These are phyloP conservation scores for Coemansia sp. DNA, from an alignment of 192 early-diverging fungal genomes.

Conservation along the genomic window DNA sequence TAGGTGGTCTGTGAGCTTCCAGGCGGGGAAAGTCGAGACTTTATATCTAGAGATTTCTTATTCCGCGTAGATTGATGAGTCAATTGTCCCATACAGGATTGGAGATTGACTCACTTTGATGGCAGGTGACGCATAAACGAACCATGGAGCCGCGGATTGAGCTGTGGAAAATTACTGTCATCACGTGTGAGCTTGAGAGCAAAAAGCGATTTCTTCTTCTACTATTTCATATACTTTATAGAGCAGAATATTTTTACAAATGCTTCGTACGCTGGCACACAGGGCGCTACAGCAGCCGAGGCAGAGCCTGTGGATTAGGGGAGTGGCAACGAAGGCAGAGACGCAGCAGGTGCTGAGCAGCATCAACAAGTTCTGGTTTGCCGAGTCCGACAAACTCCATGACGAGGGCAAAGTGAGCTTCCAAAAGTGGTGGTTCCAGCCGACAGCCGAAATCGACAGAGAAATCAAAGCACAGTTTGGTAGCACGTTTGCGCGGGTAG, in stretches of 20 bases:
- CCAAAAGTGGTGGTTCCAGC: slow-evolving; percentile 54
- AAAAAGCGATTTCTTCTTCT: background rate
- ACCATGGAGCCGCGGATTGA: too few species aligned
- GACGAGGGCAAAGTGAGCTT: slow-evolving; percentile 35
- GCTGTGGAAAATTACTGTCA: too few species aligned
- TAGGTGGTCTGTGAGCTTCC: background rate
- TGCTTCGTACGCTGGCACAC: slow-evolving; percentile 8
- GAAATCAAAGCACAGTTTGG: slow-evolving; percentile 35
- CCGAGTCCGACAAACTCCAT: slow-evolving; percentile 48
- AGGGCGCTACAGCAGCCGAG: background rate
- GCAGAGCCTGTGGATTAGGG: background rate
- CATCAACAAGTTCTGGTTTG: slow-evolving; percentile 50
- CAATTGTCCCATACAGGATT: background rate
- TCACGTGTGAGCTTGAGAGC: slow-evolving; percentile 1
- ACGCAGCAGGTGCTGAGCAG: slow-evolving; percentile 37
- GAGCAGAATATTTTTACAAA: background rate
- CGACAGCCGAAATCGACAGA: slow-evolving; percentile 25
- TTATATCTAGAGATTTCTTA: background rate
- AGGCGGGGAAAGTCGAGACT: background rate
- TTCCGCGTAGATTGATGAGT: too few species aligned
- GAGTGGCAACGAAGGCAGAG: slow-evolving; percentile 21
- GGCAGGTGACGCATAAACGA: background rate
- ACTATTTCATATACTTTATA: background rate
- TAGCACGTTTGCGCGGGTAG: slow-evolving; percentile 10
- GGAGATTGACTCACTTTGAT: background rate